A percentile compares a stretch with the other conserved stretches of the same genome.
phyloP scores from a whole-genome alignment of 805 yeast genomes.

The Candida verbasci region DNA sequence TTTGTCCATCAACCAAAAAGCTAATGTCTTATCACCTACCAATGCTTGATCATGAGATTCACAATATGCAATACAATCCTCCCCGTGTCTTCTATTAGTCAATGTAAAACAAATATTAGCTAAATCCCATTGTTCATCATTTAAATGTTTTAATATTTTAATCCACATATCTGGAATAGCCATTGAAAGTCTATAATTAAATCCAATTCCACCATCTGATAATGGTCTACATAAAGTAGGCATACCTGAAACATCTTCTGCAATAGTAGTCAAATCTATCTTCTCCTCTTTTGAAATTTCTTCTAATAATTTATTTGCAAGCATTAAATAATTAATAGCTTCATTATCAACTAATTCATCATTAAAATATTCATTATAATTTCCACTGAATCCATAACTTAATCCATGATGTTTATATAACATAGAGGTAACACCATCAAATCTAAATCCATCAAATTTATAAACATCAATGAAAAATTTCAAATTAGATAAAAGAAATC shows the following conservation, averaged over 20 bases:
- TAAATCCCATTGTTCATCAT: constrained; percentile 91
- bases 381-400: constrained; percentile 87
- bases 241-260: constrained; percentile 97
- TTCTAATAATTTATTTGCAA: constrained; percentile 78
- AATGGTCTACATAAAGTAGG: constrained; percentile 87
- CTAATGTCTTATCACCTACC: constrained; percentile 94
- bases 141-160: constrained; percentile 75
- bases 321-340: constrained; percentile 79
- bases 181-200: constrained; percentile 92
- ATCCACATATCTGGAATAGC: constrained; percentile 99
- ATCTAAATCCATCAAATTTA: constrained; percentile 90
- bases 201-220: constrained; percentile 80
- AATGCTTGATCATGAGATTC: constrained; percentile 97
- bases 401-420: constrained; percentile 88
- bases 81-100: constrained; percentile 84
- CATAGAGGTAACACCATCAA: constrained; percentile 96
- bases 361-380: constrained; percentile 85
- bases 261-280: constrained; percentile 65
- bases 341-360: constrained; percentile 78
- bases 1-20: constrained; percentile 98
- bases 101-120: constrained; percentile 74
- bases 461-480: constrained; percentile 80
- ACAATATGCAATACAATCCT: constrained; percentile 85
- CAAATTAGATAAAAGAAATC: constrained; percentile 80
- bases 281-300: constrained; percentile 41